Conservation (phyloP, 345 rosid species). For the Raphanus raphanistrum region DNA sequence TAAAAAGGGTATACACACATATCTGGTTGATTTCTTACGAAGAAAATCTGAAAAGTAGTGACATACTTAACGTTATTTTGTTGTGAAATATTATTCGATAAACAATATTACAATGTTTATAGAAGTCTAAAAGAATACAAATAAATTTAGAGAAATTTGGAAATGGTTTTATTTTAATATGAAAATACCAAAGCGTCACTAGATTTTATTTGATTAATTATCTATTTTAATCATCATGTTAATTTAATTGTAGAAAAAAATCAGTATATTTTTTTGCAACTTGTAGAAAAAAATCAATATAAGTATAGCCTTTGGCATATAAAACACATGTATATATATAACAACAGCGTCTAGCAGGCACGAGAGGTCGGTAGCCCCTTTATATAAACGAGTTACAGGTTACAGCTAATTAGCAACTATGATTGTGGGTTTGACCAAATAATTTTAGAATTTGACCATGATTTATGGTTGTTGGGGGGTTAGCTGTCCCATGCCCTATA, state of each 20-base stretch:
- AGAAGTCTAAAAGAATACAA: background rate
- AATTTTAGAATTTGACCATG: constrained; percentile 32
- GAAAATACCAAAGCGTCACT: background rate
- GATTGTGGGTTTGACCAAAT: constrained; percentile 38
- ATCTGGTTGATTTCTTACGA: background rate
- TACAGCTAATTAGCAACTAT: constrained; percentile 35
- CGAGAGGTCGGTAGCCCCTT: background rate
- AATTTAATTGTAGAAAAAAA: background rate
- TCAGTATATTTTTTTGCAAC: background rate
- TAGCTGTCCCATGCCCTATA: constrained; percentile 23
- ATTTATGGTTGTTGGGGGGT: constrained; percentile 30
- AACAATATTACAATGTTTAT: background rate
- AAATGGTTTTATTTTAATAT: background rate
- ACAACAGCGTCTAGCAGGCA: background rate
- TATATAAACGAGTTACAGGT: background rate
- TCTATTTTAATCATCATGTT: background rate
- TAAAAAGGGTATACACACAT: background rate
- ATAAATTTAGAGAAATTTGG: background rate
- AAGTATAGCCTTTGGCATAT: background rate
- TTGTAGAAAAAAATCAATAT: background rate
- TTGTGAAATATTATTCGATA: too few relatives aligned
- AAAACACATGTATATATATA: background rate
- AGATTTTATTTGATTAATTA: background rate
- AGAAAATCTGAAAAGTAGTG: background rate
- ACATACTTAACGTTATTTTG: background rate